Conservation (phyloP, 2,329 filamentous ascomycete genomes). For the Trichoderma aggressivum region DNA sequence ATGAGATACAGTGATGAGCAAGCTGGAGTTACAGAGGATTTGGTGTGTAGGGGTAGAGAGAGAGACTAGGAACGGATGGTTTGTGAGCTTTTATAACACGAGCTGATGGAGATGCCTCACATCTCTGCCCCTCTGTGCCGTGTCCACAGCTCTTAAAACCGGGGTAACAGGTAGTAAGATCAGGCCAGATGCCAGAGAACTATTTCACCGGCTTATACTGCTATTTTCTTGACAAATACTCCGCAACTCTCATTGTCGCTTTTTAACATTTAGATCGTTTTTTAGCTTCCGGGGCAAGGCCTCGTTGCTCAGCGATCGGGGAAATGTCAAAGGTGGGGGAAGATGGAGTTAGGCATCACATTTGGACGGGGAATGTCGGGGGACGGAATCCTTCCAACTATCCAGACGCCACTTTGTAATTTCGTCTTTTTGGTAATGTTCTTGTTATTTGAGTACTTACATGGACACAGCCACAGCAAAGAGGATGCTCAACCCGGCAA, state of each 20-base stretch:
- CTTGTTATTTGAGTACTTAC: not conserved
- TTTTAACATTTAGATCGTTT: not conserved
- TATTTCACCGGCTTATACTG: not conserved
- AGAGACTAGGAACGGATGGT: not conserved
- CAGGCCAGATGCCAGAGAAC: not conserved
- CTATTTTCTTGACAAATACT: not conserved
- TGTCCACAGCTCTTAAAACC: not conserved
- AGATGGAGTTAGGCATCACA: not conserved
- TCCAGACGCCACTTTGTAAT: not conserved
- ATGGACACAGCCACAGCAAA: not conserved
- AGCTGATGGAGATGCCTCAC: not conserved
- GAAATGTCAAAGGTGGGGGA: constrained; percentile 1
- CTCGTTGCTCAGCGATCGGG: not conserved
- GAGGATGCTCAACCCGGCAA: not conserved
- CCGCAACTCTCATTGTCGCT: not conserved
- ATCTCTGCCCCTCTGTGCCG: not conserved
- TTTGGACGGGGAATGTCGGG: not conserved
- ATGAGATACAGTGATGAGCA: not conserved
- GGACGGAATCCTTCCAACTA: not conserved
- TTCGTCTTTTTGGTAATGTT: not conserved
- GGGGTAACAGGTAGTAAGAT: not conserved
- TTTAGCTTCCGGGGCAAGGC: not conserved
- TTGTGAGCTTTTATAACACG: not conserved
- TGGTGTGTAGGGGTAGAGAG: not conserved
- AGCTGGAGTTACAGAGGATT: not conserved